Evolutionary conservation across 1,284 basidiomycete genomes (phyloP).

Genomic region (Pseudozyma thailandica): DNA sequence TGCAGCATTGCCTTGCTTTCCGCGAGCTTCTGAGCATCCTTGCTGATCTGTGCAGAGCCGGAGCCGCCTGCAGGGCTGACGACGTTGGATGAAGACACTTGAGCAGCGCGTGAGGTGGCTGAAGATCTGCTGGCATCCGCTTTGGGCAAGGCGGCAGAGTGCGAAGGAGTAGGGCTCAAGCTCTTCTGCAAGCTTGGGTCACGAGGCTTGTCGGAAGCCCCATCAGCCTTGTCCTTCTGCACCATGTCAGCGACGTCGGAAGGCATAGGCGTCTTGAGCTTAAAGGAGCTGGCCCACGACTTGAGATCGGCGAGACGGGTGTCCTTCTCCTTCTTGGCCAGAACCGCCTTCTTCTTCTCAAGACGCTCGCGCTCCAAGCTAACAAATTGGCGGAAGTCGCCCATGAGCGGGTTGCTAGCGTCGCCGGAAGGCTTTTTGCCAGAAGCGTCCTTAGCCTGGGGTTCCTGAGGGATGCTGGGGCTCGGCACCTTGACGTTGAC

Average conservation of each 20-base stretch:
- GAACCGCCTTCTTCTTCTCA: slow-evolving; percentile 86
- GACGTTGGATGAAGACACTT: slow-evolving; percentile 23
- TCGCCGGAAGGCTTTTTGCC: slow-evolving; percentile 35
- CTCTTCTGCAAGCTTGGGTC: slow-evolving; percentile 60
- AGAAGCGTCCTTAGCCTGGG: slow-evolving; percentile 12
- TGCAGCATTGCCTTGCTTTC: slow-evolving; percentile 67
- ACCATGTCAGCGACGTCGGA: slow-evolving; percentile 85
- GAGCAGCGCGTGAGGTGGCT: slow-evolving; percentile 28
- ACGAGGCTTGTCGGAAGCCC: slow-evolving; percentile 56
- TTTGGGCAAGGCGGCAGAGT: slow-evolving; percentile 21
- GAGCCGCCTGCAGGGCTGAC: slow-evolving; percentile 35
- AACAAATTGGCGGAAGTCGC: slow-evolving; percentile 65
- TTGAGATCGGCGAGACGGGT: slow-evolving; percentile 89
- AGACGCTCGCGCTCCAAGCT: slow-evolving; percentile 62
- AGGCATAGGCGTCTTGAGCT: slow-evolving; percentile 93
- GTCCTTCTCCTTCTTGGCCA: slow-evolving; percentile 92
- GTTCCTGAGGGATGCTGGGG: slow-evolving; percentile 40
- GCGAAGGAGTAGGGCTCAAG: slow-evolving; percentile 51
- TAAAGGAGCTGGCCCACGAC: slow-evolving; percentile 92
- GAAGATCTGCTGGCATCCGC: slow-evolving; percentile 28
- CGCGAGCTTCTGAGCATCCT: slow-evolving; percentile 42
- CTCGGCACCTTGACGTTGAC: slow-evolving; percentile 51
- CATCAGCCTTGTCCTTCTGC: slow-evolving; percentile 52
- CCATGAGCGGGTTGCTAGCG: slow-evolving; percentile 53
- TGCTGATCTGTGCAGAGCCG: slow-evolving; percentile 20